phyloP scores from a whole-genome alignment of 352 stramenopile genomes.

The Phytophthora rubi region DNA sequence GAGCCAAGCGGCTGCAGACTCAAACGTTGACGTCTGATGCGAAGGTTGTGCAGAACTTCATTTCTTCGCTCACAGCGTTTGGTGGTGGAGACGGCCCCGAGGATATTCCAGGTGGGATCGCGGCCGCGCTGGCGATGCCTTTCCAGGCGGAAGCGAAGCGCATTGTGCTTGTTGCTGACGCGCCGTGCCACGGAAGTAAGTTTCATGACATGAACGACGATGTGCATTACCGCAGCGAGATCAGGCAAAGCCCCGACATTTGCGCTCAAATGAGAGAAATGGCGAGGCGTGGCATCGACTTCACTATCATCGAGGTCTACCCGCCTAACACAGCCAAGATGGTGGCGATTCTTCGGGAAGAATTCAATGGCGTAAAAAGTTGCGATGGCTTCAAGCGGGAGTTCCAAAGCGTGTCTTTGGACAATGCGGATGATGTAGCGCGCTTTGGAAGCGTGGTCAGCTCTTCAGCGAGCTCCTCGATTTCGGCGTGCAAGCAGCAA shows the following conservation, averaged over 20 bases:
- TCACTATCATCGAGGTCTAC: slow-evolving; percentile 45
- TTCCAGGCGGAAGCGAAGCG: slow-evolving; percentile 36
- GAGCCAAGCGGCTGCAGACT: slow-evolving; percentile 28
- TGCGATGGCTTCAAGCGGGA: slow-evolving; percentile 19
- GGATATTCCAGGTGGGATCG: slow-evolving; percentile 47
- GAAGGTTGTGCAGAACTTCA: slow-evolving; percentile 27
- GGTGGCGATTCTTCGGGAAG: slow-evolving; percentile 31
- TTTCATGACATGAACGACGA: slow-evolving; percentile 30
- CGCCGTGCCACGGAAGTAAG: slow-evolving; percentile 42
- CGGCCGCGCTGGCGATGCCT: slow-evolving; percentile 32
- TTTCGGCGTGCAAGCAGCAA: slow-evolving; percentile 32
- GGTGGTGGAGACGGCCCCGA: slow-evolving; percentile 43
- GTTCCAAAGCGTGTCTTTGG: slow-evolving; percentile 33
- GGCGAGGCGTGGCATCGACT: slow-evolving; percentile 39
- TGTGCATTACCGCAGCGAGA: slow-evolving; percentile 17
- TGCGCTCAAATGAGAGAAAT: slow-evolving; percentile 43
- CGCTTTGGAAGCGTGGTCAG: slow-evolving; percentile 27
- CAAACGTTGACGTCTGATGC: slow-evolving; percentile 32
- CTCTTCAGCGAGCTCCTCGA: slow-evolving; percentile 31
- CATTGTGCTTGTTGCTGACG: slow-evolving; percentile 45
- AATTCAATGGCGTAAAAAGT: slow-evolving; percentile 23
- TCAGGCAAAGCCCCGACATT: slow-evolving; percentile 40
- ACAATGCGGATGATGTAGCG: slow-evolving; percentile 12
- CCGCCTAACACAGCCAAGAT: slow-evolving; percentile 41
- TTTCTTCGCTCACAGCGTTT: slow-evolving; percentile 27